Evolutionary conservation across 2,329 filamentous ascomycete species (phyloP).

Genomic region (Cadophora malorum): DNA sequence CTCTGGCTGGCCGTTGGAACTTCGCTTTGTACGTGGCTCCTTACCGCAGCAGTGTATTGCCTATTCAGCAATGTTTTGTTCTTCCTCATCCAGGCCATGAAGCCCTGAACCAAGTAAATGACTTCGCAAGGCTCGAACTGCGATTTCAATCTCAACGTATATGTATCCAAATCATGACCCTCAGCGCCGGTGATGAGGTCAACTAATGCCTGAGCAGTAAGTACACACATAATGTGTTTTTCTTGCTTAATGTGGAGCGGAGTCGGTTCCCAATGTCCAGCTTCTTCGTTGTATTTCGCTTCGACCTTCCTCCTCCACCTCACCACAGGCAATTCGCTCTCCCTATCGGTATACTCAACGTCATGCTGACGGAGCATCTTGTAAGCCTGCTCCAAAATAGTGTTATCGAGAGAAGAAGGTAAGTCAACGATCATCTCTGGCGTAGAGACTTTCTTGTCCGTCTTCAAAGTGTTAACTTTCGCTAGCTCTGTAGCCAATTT

Average conservation of each 20-base stretch:
- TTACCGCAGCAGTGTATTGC: constrained; percentile 70
- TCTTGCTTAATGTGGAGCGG: constrained; percentile 52
- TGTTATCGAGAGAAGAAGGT: constrained; percentile 59
- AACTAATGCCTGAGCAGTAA: constrained; percentile 71
- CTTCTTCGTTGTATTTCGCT: constrained; percentile 54
- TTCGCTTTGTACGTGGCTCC: constrained; percentile 51
- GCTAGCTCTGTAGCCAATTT: constrained; percentile 69
- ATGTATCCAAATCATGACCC: constrained; percentile 59
- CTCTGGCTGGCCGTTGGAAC: constrained; percentile 30
- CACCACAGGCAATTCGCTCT: constrained; percentile 55
- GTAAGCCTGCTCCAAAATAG: constrained; percentile 54
- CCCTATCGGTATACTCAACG: constrained; percentile 54
- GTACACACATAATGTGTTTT: constrained; percentile 59
- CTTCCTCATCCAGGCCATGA: constrained; percentile 70
- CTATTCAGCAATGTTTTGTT: constrained; percentile 72
- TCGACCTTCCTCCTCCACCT: constrained; percentile 61
- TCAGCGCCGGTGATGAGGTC: constrained; percentile 58
- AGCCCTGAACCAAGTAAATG: constrained; percentile 76
- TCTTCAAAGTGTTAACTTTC: constrained; percentile 75
- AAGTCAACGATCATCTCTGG: constrained; percentile 81
- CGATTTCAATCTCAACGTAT: constrained; percentile 62
- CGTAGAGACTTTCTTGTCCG: constrained; percentile 75
- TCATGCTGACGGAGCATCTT: constrained; percentile 58
- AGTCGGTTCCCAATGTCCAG: constrained; percentile 57
- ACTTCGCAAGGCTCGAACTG: constrained; percentile 60